Evolutionary conservation across 257 asterid species (phyloP).

Genomic region (Paraleonurus japonicus): DNA sequence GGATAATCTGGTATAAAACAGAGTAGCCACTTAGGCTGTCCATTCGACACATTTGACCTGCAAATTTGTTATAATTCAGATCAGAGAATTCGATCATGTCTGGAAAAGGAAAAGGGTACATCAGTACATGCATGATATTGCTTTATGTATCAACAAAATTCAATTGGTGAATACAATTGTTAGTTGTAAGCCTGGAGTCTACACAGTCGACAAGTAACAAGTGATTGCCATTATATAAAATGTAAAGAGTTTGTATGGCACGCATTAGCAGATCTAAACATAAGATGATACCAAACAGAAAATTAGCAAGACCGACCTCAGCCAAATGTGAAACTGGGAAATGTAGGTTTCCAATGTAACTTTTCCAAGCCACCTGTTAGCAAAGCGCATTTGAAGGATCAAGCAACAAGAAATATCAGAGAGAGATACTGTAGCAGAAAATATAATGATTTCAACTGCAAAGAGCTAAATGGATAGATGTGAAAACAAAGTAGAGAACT

Average conservation of each 20-base stretch:
- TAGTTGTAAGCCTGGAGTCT: not conserved
- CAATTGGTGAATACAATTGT: not conserved
- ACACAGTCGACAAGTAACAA: not conserved
- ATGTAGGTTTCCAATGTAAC: constrained; percentile 90
- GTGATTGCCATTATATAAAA: not conserved
- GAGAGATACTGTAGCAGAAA: not conserved
- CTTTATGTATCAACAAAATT: not conserved
- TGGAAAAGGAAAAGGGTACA: not conserved
- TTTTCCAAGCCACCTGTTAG: constrained; percentile 93
- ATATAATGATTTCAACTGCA: not conserved
- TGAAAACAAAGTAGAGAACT: constrained; percentile 29
- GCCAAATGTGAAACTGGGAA: constrained; percentile 99
- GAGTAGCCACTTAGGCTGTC: constrained; percentile 98
- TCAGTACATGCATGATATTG: not conserved
- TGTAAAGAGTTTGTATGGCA: not conserved
- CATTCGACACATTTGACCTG: constrained; percentile 88
- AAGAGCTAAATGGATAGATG: not conserved
- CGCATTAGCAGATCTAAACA: not conserved
- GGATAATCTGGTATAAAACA: constrained; percentile 90
- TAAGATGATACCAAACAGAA: not conserved
- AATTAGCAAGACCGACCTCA: constrained; percentile 51
- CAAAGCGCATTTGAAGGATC: constrained; percentile 24
- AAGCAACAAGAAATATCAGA: constrained; percentile 23
- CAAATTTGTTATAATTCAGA: constrained; percentile 19
- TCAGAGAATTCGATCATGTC: not conserved